These are phyloP conservation scores for Kuraishia molischiana DNA, from an alignment of 805 yeast genomes.

Conservation along the genomic window DNA sequence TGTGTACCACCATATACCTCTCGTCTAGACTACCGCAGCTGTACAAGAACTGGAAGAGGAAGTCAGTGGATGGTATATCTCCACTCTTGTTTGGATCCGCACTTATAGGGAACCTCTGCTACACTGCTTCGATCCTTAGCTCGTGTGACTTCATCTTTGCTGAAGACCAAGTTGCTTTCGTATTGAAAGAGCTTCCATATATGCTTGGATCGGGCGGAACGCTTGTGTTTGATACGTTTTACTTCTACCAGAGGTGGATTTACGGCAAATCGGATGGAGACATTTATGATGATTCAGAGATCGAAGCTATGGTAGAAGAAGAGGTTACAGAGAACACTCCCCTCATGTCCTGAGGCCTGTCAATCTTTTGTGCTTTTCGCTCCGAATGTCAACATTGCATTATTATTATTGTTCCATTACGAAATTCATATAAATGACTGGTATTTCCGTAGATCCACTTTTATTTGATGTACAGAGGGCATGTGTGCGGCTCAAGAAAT, in stretches of 20 bases:
- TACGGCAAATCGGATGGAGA: conserved; percentile 13
- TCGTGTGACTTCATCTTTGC: conserved; percentile 41
- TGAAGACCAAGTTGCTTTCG: conserved; percentile 32
- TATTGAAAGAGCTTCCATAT: conserved; percentile 69
- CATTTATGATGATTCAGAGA: not conserved
- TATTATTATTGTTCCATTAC: no score
- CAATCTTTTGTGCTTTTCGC: no score
- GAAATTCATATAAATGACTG: no score
- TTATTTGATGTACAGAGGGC: no score
- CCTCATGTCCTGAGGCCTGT: no score
- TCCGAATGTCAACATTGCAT: no score
- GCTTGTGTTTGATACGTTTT: conserved; percentile 60
- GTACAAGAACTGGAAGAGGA: conserved; percentile 61
- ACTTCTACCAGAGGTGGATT: conserved; percentile 50
- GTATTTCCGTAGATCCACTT: no score
- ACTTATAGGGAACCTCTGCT: conserved; percentile 65
- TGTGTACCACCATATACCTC: conserved; percentile 66
- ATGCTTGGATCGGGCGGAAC: conserved; percentile 84
- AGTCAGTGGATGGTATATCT: conserved; percentile 82
- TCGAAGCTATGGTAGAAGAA: no score
- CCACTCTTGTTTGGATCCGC: conserved; percentile 75
- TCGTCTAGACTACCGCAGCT: conserved; percentile 81
- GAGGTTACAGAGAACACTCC: no score
- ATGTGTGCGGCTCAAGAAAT: no score
- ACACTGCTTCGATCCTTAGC: conserved; percentile 64